Base-by-base conservation (phyloP, 106 monocot genomes). In the Acorus calamus region DNA sequence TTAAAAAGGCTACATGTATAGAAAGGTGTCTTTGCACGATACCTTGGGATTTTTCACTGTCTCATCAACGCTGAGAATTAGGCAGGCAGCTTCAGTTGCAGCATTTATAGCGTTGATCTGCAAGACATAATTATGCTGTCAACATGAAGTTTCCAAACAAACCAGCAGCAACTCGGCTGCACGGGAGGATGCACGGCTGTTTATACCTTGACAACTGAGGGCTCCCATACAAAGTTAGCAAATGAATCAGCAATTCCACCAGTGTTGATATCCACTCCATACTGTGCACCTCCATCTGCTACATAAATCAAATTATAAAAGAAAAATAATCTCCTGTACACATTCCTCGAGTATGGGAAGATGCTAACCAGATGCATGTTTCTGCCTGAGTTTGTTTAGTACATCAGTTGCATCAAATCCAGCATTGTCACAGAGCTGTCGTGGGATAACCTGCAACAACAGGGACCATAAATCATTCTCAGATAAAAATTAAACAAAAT, bases 1-100 rank as follows among this genome's bases (percentile, higher is more conserved):
- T n/a, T n/a, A n/a, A n/a, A n/a, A 28, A 28, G 28, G 28, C 28
- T 28, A 28, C 28, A 28, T 28, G 28, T 28, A 28, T 28, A 0
- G 28, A 28, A 28, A 28, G 28, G 28, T 28, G 28, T 28, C 28
- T 28, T 28, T 28, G 28, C 28, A 28, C 28, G 28, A 28, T 84
- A 98, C 96, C 91, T 98, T 91, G 0, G 96, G 91, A 53, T 91
- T 98, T 70, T 98, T 98, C 12, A 98, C 91, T n/a, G 91, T 91
- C 57, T 98, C 96, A 68, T 98, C 96, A 42, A 98, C 96, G 65
- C 96, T 98, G 51, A 98, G 69, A 57, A 98, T 83, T 52, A 98
- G 85, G 55, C 96, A 98, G 45, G 96, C 75, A 62, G 96, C 96
- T 85, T 98, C 96, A 11, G 96, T 91, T 63, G 96, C 91, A 67